Evolutionary conservation across 2,329 filamentous ascomycete genomes (phyloP).

Genomic region (Myriosclerotinia curreyana): DNA sequence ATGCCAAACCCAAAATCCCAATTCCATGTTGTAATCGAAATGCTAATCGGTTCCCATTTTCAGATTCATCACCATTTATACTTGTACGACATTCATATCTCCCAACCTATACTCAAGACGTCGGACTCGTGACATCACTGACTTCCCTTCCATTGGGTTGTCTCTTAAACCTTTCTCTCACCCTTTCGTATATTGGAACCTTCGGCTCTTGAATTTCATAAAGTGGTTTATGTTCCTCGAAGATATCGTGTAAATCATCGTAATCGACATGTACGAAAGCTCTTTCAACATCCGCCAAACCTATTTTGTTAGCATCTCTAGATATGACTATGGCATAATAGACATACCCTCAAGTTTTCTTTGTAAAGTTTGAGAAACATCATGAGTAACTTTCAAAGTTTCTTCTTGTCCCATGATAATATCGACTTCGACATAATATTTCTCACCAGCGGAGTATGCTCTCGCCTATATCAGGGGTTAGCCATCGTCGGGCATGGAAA

Average conservation of each 20-base stretch:
- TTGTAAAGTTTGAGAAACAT: slow-evolving; percentile 90
- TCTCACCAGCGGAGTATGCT: slow-evolving; percentile 33
- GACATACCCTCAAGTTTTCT: slow-evolving; percentile 75
- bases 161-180: slow-evolving; percentile 18
- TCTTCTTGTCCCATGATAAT: slow-evolving; percentile 83
- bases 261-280: slow-evolving; percentile 98
- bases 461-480: slow-evolving; percentile 13
- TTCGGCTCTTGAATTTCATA: slow-evolving; percentile 20
- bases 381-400: slow-evolving; percentile 76
- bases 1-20: not conserved
- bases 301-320: not conserved
- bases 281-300: slow-evolving; percentile 81
- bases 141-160: not conserved
- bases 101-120: not conserved
- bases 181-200: slow-evolving; percentile 13
- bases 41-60: not conserved
- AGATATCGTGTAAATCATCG: slow-evolving; percentile 47
- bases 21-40: no score
- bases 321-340: not conserved
- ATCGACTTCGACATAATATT: slow-evolving; percentile 92
- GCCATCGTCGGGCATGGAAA: not conserved
- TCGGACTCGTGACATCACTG: not conserved
- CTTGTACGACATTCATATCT: not conserved
- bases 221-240: slow-evolving; percentile 21
- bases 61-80: not conserved